Conservation (phyloP, 2,329 filamentous ascomycete species). For the Chalara sp. region DNA sequence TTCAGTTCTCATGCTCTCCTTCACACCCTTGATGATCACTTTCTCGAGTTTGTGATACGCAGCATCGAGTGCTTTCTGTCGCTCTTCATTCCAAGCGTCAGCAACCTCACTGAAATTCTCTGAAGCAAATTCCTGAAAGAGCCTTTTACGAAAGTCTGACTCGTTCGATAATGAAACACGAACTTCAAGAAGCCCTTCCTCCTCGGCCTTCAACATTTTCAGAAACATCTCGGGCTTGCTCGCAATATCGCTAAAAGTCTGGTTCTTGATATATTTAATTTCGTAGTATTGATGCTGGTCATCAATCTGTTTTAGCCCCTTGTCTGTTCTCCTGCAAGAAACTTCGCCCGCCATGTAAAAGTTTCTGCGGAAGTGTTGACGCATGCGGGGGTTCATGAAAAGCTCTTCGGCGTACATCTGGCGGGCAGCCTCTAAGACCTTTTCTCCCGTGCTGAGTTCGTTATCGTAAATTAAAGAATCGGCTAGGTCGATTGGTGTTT, state of each 20-base stretch:
- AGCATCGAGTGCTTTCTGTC: slow-evolving; percentile 75
- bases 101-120: slow-evolving; percentile 94
- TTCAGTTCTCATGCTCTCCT: slow-evolving; percentile 86
- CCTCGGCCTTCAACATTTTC: slow-evolving; percentile 95
- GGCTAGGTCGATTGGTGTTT: slow-evolving; percentile 78
- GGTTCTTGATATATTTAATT: slow-evolving; percentile 91
- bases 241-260: slow-evolving; percentile 75
- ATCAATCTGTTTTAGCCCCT: slow-evolving; percentile 87
- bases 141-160: slow-evolving; percentile 65
- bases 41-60: slow-evolving; percentile 77
- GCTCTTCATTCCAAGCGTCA: slow-evolving; percentile 88
- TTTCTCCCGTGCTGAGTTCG: slow-evolving; percentile 68
- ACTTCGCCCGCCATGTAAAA: slow-evolving; percentile 82
- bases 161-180: slow-evolving; percentile 71
- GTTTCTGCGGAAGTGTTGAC: slow-evolving; percentile 74
- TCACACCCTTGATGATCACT: slow-evolving; percentile 84
- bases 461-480: slow-evolving; percentile 63
- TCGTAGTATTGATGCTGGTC: slow-evolving; percentile 96
- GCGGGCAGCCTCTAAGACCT: slow-evolving; percentile 73
- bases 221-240: slow-evolving; percentile 83
- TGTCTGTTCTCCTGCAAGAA: slow-evolving; percentile 86
- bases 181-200: slow-evolving; percentile 86
- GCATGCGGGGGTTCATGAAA: slow-evolving; percentile 78
- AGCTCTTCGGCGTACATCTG: slow-evolving; percentile 89
- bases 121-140: slow-evolving; percentile 81